Percentiles rank a stretch among this genome's conserved stretches.
Conservation (phyloP, 805 yeast species). For the Maudiozyma turicensis region DNA sequence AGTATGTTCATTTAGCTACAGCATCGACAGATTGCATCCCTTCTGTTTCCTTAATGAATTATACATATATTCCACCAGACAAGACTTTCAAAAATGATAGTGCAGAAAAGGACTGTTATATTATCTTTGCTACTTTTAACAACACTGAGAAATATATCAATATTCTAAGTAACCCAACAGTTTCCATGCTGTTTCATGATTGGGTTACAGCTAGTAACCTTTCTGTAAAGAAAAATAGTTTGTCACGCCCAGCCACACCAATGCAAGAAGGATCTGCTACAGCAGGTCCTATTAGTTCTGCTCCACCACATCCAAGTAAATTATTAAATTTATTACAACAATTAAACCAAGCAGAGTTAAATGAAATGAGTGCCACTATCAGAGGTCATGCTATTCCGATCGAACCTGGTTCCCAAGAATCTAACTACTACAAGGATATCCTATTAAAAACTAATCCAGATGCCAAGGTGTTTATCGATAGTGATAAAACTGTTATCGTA, state of each 20-base stretch:
- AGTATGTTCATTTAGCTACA: constrained; percentile 80
- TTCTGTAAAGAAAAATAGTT: constrained; percentile 24
- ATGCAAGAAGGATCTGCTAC: constrained; percentile 5
- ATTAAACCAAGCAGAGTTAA: constrained; percentile 69
- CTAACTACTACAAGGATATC: constrained; percentile 49
- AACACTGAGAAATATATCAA: constrained; percentile 68
- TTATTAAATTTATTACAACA: constrained; percentile 57
- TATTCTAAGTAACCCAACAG: constrained; percentile 60
- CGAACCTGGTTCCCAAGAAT: constrained; percentile 37
- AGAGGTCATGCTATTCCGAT: constrained; percentile 60
- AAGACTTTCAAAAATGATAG: constrained; percentile 32
- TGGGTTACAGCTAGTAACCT: constrained; percentile 61
- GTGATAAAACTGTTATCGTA: constrained; percentile 56
- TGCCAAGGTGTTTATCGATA: constrained; percentile 57
- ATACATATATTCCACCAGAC: constrained; percentile 50
- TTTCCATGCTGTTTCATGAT: constrained; percentile 79
- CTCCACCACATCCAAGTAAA: constrained; percentile 29
- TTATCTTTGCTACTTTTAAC: constrained; percentile 64
- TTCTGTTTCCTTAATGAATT: constrained; percentile 87
- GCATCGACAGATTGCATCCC: constrained; percentile 58
- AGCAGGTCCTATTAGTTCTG: constrained; percentile 11
- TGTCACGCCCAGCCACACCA: constrained; percentile 26
- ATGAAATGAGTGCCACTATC: constrained; percentile 74
- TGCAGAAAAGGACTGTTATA: constrained; percentile 29
- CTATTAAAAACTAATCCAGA: constrained; percentile 57